These are phyloP conservation scores for Entomortierella beljakovae DNA, from an alignment of 192 early-diverging fungal species.

Conservation along the genomic window DNA sequence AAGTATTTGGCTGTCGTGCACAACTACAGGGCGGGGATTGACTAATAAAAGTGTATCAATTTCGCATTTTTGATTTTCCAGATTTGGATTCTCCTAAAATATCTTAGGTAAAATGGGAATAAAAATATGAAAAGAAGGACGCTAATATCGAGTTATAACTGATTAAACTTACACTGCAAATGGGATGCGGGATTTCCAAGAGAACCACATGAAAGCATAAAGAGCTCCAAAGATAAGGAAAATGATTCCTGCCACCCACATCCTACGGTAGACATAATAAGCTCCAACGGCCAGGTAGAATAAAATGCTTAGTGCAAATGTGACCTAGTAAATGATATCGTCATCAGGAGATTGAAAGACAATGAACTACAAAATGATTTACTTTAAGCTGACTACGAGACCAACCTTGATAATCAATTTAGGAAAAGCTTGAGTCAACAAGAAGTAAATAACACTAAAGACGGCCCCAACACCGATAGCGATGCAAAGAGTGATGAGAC, in stretches of 20 bases:
- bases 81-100: too few relatives aligned
- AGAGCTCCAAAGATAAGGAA: constrained; percentile 65
- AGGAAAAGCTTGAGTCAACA: constrained; percentile 63
- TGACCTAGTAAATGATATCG: constrained; percentile 29
- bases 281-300: constrained; percentile 63
- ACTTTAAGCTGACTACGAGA: background rate
- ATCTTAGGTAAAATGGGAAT: background rate
- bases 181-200: constrained; percentile 41
- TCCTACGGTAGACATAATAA: constrained; percentile 65
- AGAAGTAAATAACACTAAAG: constrained; percentile 67
- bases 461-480: constrained; percentile 66
- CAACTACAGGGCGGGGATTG: too few relatives aligned
- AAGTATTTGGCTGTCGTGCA: too few relatives aligned
- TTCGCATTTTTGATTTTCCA: too few relatives aligned
- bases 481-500: constrained; percentile 62
- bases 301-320: constrained; percentile 65
- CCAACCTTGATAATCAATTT: constrained; percentile 38
- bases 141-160: background rate
- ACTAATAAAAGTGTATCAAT: too few relatives aligned
- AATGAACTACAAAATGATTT: too few relatives aligned
- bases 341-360: background rate
- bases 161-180: constrained; percentile 33
- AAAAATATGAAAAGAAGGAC: background rate
- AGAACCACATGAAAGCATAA: constrained; percentile 69
- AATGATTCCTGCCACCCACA: constrained; percentile 66